Percentiles rank a stretch among this genome's conserved stretches.
phyloP scores from a whole-genome alignment of 352 stramenopile species.

The Phytopythium oedochilum region DNA sequence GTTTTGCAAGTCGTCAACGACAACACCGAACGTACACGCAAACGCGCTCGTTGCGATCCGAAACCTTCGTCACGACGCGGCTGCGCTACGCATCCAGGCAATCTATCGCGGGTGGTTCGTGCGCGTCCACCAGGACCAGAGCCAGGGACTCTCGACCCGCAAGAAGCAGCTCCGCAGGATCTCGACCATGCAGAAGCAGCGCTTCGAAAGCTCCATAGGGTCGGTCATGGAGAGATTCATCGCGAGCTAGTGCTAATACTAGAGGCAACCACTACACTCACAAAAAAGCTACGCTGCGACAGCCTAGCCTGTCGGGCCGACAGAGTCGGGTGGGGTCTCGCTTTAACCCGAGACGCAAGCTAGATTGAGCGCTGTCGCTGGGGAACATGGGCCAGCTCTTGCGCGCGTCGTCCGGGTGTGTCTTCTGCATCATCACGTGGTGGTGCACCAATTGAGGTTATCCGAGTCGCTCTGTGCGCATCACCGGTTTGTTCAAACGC shows the following conservation, averaged over 20 bases:
- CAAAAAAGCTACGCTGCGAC: too few species aligned
- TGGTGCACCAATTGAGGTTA: too few species aligned
- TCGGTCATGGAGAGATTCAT: constrained; percentile 25
- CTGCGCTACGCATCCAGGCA: constrained; percentile 64
- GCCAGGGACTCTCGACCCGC: constrained; percentile 6
- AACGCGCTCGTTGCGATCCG: constrained; percentile 45
- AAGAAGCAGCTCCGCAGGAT: constrained; percentile 21
- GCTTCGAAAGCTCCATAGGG: constrained; percentile 15
- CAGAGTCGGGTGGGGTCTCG: too few species aligned
- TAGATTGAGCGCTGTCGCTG: too few species aligned
- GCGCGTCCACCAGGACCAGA: constrained; percentile 17
- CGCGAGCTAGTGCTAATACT: constrained; percentile 9
- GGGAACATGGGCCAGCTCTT: too few species aligned
- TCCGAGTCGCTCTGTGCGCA: too few species aligned
- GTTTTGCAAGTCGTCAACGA: constrained; percentile 43
- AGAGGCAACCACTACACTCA: too few species aligned
- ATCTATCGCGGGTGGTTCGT: constrained; percentile 67
- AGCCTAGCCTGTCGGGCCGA: too few species aligned
- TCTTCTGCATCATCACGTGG: too few species aligned
- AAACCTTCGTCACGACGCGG: constrained; percentile 67
- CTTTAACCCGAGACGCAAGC: too few species aligned
- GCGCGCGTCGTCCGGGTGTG: too few species aligned
- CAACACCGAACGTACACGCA: constrained; percentile 24
- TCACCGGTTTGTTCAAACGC: too few species aligned
- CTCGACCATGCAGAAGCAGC: constrained; percentile 24